Evolutionary conservation across 352 stramenopile genomes (phyloP), one percentile per base, ranked within the genome.

Genomic region (Phytophthora ramorum): DNA sequence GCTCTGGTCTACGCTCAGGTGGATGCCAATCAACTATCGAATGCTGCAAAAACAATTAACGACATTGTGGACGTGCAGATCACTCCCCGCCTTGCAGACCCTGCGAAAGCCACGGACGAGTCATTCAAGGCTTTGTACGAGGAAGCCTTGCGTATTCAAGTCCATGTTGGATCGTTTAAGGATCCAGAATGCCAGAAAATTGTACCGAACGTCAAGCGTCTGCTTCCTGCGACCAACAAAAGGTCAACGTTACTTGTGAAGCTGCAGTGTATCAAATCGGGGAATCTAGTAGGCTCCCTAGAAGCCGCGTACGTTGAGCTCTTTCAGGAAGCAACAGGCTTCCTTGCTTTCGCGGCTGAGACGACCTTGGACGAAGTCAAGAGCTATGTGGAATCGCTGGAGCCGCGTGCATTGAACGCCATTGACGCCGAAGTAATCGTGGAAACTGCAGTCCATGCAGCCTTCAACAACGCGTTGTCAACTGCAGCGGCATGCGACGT

Each of bases 131-230:
- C 57, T 14, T 50, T 96, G 6, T 86, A 88, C 28, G 84, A 95
- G 48, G 83, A 92, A 71, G 86, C 85, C 0, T 56, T 92, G 22
- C 61, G 79, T 4, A 55, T 91, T 7, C 85, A 91, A 70, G 63
- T 95, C 1, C 84, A 96, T 44, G 60, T 95, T 17, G 85, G 83
- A 0, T 87, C 81, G 0, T 77, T 95, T 24, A 91, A 95, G 62
- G 86, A 93, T 34, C 47, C 76, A 4, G 87, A 93, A 43, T 93
- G 85, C 22, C 83, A 92, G 61, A 93, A 92, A 48, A 81, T 91
- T 20, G 30, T 89, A n/a, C 67, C 80, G 2, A 84, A 71, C 19
- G 68, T 89, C 34, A 91, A 86, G 58, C 87, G 87, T 24, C 30
- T 56, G 30, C 46, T 79, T 0, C 68, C 54, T 45, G 48, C 66